Conservation (phyloP, 2,329 filamentous ascomycete genomes). For the Xylariaceae sp. region DNA sequence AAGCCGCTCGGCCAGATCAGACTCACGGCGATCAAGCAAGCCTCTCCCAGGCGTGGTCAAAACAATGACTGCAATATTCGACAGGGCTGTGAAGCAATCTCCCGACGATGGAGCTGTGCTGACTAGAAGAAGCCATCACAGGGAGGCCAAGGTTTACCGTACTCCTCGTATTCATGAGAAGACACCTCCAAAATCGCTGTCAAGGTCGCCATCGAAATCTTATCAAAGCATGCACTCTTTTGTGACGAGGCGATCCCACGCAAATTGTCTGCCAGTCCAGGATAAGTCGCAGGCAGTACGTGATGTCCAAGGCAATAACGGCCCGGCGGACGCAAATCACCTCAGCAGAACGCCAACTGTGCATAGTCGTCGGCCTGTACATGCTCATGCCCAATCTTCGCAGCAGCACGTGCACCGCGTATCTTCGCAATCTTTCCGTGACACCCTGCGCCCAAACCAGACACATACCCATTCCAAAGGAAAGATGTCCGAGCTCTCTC, state of each 20-base stretch:
- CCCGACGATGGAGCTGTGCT: slow-evolving; percentile 13
- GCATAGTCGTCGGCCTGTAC: slow-evolving; percentile 1
- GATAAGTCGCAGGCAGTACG: too few species aligned
- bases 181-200: slow-evolving; percentile 1
- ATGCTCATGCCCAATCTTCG: too few species aligned
- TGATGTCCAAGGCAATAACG: too few species aligned
- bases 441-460: slow-evolving; percentile 17
- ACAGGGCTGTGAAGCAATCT: slow-evolving; percentile 33
- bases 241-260: too few species aligned
- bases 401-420: slow-evolving; percentile 5
- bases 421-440: slow-evolving; percentile 11
- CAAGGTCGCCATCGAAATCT: slow-evolving; percentile 6
- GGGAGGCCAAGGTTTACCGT: slow-evolving; percentile 19
- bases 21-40: slow-evolving; percentile 22
- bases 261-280: too few species aligned
- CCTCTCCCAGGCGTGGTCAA: slow-evolving; percentile 37
- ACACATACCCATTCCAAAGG: slow-evolving; percentile 17
- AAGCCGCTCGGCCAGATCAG: slow-evolving; percentile 1
- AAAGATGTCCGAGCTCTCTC: slow-evolving; percentile 13
- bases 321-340: not conserved
- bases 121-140: slow-evolving; percentile 9
- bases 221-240: too few species aligned
- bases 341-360: slow-evolving; percentile 4
- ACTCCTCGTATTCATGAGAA: slow-evolving; percentile 11
- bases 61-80: slow-evolving; percentile 51